Evolutionary conservation across 108 stramenopile genomes (phyloP), one percentile per base, ranked within the genome.

Genomic region (Nitzschia sp.): DNA sequence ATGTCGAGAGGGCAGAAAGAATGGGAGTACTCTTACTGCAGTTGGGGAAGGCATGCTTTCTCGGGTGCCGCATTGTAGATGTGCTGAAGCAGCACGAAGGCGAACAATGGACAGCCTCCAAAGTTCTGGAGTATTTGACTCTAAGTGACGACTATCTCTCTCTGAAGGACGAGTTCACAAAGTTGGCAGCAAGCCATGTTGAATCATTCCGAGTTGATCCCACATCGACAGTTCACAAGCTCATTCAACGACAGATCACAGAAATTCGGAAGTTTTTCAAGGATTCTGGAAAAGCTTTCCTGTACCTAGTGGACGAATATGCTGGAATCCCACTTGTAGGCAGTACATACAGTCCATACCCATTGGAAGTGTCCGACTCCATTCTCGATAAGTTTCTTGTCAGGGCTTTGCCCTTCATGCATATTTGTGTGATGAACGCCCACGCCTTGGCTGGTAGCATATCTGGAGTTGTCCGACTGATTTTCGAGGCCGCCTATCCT

Each of bases 221-320:
- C 17, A 67, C 67, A 29, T 53, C 60, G 10, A 77, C 70, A 6
- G 77, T 79, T 24, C 72, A 53, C n/a, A 83, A 71, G 57, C 53
- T 84, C 19, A 67, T 89, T 15, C 55, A 75, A 53, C 52, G 74
- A 58, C 54, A 69, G 17, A 52, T 78, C 10, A 34, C 51, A 10
- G 60, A 70, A 22, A 56, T 89, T 3, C 50, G 25, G 9, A 65
- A 59, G 19, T 54, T 68, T 57, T 83, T 75, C 71, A 66, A 66
- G 34, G 76, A 89, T 43, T 56, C 71, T 21, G 67, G 61, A 25
- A 71, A 66, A 44, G 73, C 71, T 0, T 79, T 73, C 57, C 64
- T 89, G 7, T 89, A 89, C 59, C 64, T 86, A 14, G 79, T 89
- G 25, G 88, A 89, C 38, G 88, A 89, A 57, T 78, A 53, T 60